Evolutionary conservation across 176 grass and related monocot genomes (phyloP).

Genomic region (Musa itinerans): DNA sequence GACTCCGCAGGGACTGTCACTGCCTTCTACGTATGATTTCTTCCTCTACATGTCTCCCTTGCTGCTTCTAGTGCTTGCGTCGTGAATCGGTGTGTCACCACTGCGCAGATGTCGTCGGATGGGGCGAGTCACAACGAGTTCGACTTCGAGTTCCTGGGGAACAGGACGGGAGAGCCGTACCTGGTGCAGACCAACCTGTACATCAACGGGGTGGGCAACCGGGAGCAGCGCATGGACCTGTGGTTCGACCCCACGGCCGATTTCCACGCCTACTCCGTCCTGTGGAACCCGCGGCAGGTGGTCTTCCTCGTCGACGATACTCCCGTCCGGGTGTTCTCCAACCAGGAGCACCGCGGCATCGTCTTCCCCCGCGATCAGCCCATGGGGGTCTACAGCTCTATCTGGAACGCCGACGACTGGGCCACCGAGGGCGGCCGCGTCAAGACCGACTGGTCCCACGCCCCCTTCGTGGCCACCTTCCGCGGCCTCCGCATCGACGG

Average conservation of each 20-base stretch:
- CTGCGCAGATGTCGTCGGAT: constrained; percentile 42
- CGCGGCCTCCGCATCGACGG: constrained; percentile 64
- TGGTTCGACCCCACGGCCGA: constrained; percentile 72
- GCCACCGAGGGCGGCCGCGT: constrained; percentile 83
- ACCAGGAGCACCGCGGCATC: constrained; percentile 21
- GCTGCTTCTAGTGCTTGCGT: background rate
- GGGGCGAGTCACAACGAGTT: constrained; percentile 97
- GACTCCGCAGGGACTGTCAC: constrained; percentile 93
- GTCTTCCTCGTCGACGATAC: constrained; percentile 93
- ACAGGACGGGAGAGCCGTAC: constrained; percentile 77
- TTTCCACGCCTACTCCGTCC: constrained; percentile 59
- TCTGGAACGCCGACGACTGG: constrained; percentile 99
- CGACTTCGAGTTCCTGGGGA: constrained; percentile 95
- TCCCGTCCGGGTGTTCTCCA: constrained; percentile 76
- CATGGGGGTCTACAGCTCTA: constrained; percentile 90
- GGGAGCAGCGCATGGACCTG: constrained; percentile 96
- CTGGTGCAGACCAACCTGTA: constrained; percentile 98
- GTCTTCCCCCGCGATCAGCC: constrained; percentile 64
- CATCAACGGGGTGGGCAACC: constrained; percentile 77
- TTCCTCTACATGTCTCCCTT: background rate
- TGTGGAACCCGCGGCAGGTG: constrained; percentile 82
- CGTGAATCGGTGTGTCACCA: background rate
- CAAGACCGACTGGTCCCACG: constrained; percentile 98
- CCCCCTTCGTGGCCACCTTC: constrained; percentile 70
- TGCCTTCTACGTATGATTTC: constrained; percentile 79